phyloP scores from a whole-genome alignment of 148 eudicot genomes.

The Chenopodium suecicum region DNA sequence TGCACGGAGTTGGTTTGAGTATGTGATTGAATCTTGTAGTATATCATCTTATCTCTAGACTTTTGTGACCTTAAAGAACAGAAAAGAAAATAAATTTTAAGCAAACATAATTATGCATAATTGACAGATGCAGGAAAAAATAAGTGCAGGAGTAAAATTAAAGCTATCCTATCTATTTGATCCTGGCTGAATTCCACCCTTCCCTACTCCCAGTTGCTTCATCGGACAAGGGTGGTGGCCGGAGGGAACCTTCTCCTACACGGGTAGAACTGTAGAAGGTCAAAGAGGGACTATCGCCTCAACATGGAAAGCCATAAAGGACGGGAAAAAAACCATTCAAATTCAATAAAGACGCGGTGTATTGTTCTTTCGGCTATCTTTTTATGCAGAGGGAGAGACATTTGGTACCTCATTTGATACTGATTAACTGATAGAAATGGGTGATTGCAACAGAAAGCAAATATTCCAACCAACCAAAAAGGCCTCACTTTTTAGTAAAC shows the following conservation, averaged over 20 bases:
- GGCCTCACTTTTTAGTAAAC: constrained; percentile 5
- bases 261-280: too few relatives aligned
- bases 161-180: too few relatives aligned
- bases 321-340: background rate
- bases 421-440: constrained; percentile 12
- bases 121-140: background rate
- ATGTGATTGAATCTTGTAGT: background rate
- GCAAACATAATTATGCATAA: background rate
- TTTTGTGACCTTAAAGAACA: background rate
- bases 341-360: background rate
- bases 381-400: background rate
- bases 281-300: too few relatives aligned
- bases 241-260: too few relatives aligned
- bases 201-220: background rate
- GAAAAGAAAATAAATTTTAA: background rate
- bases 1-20: background rate
- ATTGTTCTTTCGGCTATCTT: background rate
- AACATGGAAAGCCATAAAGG: background rate
- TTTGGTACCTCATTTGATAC: constrained; percentile 13
- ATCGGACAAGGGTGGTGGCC: background rate
- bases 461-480: constrained; percentile 14
- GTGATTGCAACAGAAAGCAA: constrained; percentile 21
- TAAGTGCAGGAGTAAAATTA: too few relatives aligned
- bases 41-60: background rate
- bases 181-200: too few relatives aligned